These are phyloP conservation scores for Sporisorium graminicola DNA, from an alignment of 1,284 basidiomycete genomes.

Conservation along the genomic window DNA sequence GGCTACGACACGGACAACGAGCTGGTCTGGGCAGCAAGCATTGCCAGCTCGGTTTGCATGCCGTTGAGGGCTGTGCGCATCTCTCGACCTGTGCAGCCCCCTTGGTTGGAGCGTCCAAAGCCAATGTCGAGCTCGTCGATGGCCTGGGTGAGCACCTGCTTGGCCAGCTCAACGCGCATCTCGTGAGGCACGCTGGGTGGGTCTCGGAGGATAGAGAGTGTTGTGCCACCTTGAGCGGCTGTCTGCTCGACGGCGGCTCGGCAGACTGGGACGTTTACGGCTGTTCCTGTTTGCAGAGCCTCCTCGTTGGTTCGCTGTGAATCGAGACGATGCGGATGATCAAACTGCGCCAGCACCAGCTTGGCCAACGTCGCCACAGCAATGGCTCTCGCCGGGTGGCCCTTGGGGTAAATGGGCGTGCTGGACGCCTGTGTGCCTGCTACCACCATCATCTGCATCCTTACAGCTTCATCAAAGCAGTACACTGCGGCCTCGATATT, in stretches of 20 bases:
- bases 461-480: slow-evolving; percentile 43
- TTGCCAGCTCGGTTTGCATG: slow-evolving; percentile 33
- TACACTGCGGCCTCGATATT: slow-evolving; percentile 27
- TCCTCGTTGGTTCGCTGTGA: neutral
- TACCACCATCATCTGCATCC: slow-evolving; percentile 73
- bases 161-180: slow-evolving; percentile 40
- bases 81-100: slow-evolving; percentile 26
- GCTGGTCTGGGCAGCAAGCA: slow-evolving; percentile 33
- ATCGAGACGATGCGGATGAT: slow-evolving; percentile 19
- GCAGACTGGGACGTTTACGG: slow-evolving; percentile 14
- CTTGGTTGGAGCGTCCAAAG: slow-evolving; percentile 50
- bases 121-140: slow-evolving; percentile 50
- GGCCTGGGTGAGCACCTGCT: slow-evolving; percentile 48
- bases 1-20: slow-evolving; percentile 28
- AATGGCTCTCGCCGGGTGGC: slow-evolving; percentile 84
- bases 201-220: slow-evolving; percentile 34
- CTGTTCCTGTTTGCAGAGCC: neutral
- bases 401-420: slow-evolving; percentile 74
- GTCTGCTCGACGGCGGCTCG: slow-evolving; percentile 25
- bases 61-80: slow-evolving; percentile 33
- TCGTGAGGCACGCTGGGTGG: slow-evolving; percentile 28
- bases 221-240: slow-evolving; percentile 13
- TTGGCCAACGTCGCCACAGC: slow-evolving; percentile 84
- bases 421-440: slow-evolving; percentile 73
- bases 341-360: slow-evolving; percentile 80